Evolutionary conservation across 2,329 filamentous ascomycete genomes (phyloP), one percentile per base, ranked within the genome.

Genomic region (Verticillium isaacii): DNA sequence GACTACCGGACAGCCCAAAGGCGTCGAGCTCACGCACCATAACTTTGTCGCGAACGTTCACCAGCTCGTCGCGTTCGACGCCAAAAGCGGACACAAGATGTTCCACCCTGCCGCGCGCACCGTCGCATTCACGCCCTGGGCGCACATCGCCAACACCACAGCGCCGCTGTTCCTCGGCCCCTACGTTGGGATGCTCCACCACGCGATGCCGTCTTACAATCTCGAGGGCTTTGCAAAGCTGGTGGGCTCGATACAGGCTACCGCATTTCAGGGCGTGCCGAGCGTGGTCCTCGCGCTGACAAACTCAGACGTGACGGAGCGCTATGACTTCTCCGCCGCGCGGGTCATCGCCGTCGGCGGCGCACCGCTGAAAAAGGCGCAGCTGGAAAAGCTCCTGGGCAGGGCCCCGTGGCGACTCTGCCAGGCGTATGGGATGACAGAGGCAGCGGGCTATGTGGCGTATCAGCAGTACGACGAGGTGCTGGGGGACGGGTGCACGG

Each of bases 1-100:
- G 8, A 98, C 94, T 0, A 97, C 94, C 0, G 94, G 94, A 2
- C 78, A 93, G 58, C 93, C 94, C 0, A 98, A 98, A 75, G 94
- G 93, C 17, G 94, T 97, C 15, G 90, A 92, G 85, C 80, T 97
- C 36, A 90, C 87, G 8, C 94, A 98, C 75, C 75, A 78, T 66
- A 97, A 97, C 72, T 88, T 97, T 63, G 85, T 96, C 12, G 79
- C 91, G 63, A 96, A 97, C 73, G 11, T 70, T 2, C 56, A 65
- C 25, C 77, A 79, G 45, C 45, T 52, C 2, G 8, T 52, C 19
- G n/a, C 19, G 50, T 75, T 78, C n/a, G 65, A 75, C 11, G 65
- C 70, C 0, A 4, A n/a, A 14, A 73, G 77, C 37, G 77, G 78
- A 60, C 66, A 66, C 7, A 64, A 66, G 8, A 73, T 75, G 50